Evolutionary conservation across 768 basidiomycete species (phyloP), one percentile per base, ranked within the genome.

Genomic region (Pulveroboletus sp.): DNA sequence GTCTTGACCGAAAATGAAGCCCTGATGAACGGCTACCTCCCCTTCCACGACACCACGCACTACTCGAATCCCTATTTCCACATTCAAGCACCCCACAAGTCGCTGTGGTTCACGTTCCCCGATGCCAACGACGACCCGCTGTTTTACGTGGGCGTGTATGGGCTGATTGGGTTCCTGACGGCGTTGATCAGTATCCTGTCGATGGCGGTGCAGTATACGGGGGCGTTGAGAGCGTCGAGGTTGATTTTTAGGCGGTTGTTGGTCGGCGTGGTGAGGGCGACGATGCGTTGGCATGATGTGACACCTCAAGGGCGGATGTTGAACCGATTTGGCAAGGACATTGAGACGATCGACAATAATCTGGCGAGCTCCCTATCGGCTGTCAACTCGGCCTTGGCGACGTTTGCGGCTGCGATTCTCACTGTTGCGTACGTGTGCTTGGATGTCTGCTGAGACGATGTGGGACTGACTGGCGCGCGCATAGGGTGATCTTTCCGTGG

Each of bases 221-320:
- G 84, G 33, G 59, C 61, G 12, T 49, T 75, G 49, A 65, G 67
- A 33, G 72, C 66, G 7, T 70, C 69, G 29, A 57, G 66, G 34
- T 53, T 60, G 4, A 56, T 72, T 29, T 76, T 72, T 61, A 78
- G 69, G 56, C 72, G 75, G 43, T 67, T 94, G 33, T 68, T 93
- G 45, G 77, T 75, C 6, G 78, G 78, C 0, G 87, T 94, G 10
- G 82, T 91, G 16, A 75, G 81, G 12, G 88, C 90, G 7, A 91
- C 91, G 6, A 90, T 93, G 76, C 76, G 90, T 45, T 90, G 86
- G 75, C 84, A 85, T 60, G 89, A 92, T 61, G 82, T 85, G 0
- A 92, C 90, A 0, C 90, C 90, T 2, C 81, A 86, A 67, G 89
- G 90, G 33, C 85, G 89, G 3, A 85, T 94, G 77, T 74, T 94